phyloP scores from a whole-genome alignment of 352 stramenopile species.

The Aphanomyces astaci region DNA sequence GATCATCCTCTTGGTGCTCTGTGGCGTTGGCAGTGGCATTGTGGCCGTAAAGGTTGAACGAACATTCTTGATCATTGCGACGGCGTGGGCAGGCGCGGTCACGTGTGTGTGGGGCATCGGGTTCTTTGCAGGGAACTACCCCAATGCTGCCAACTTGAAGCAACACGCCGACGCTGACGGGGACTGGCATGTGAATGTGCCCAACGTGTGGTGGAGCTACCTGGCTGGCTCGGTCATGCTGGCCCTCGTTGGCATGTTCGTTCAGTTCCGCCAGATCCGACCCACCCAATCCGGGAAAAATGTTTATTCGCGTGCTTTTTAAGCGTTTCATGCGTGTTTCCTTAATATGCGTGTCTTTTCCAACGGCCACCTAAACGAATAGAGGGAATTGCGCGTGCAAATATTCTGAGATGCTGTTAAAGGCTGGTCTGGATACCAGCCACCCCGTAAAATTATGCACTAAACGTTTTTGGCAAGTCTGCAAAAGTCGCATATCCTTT shows the following conservation, averaged over 20 bases:
- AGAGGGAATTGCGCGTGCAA: too few species aligned
- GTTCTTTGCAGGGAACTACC: constrained; percentile 34
- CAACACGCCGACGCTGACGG: constrained; percentile 34
- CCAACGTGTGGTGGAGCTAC: constrained; percentile 51
- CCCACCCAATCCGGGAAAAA: not conserved
- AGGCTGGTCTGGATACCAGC: too few species aligned
- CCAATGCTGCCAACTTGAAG: not conserved
- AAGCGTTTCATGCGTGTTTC: too few species aligned
- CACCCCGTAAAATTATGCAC: too few species aligned
- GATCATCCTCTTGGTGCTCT: constrained; percentile 35
- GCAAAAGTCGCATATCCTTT: too few species aligned
- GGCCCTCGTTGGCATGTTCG: constrained; percentile 38
- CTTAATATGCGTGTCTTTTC: too few species aligned
- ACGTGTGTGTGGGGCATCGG: constrained; percentile 49
- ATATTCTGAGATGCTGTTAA: too few species aligned
- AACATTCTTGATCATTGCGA: constrained; percentile 43
- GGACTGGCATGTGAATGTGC: too few species aligned
- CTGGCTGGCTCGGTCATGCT: constrained; percentile 45
- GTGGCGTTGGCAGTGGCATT: constrained; percentile 35
- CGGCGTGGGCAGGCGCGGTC: constrained; percentile 45
- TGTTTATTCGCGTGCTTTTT: too few species aligned
- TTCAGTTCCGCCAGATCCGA: constrained; percentile 41
- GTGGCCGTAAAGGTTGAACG: constrained; percentile 49
- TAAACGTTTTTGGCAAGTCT: too few species aligned
- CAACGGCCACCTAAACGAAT: too few species aligned